A percentile compares a stretch with the other conserved stretches of the same genome.
These are phyloP conservation scores for Aureobasidium zeae DNA, from an alignment of 2,329 filamentous ascomycete species.

Conservation along the genomic window DNA sequence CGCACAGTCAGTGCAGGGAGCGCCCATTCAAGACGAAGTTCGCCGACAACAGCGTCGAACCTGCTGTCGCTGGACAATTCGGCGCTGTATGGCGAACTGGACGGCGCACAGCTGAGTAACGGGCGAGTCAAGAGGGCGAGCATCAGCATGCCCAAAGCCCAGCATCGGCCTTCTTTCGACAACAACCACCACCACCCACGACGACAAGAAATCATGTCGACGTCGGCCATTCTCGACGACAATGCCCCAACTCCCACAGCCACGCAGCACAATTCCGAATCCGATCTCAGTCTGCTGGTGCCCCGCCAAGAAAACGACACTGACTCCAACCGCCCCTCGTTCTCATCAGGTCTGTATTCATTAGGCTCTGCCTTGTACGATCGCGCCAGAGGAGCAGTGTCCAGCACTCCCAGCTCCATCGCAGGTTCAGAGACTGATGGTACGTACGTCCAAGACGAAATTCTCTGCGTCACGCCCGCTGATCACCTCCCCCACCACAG, in stretches of 20 bases:
- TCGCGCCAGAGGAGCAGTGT: slow-evolving; percentile 42
- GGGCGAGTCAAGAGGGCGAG: slow-evolving; percentile 51
- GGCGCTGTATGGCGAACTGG: slow-evolving; percentile 50
- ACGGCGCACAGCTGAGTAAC: slow-evolving; percentile 39
- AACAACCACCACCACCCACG: no score
- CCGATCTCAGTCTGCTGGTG: slow-evolving; percentile 7
- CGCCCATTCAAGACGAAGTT: slow-evolving; percentile 28
- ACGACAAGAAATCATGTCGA: no score
- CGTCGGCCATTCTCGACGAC: slow-evolving; percentile 42
- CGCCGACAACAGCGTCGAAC: slow-evolving; percentile 43
- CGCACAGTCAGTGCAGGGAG: slow-evolving; percentile 27
- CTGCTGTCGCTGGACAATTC: slow-evolving; percentile 40
- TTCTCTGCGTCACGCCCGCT: slow-evolving; percentile 4
- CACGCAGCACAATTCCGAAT: slow-evolving; percentile 44
- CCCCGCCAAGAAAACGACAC: slow-evolving; percentile 24
- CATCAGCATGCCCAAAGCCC: slow-evolving; percentile 49
- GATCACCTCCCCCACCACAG: not conserved
- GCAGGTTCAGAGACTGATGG: slow-evolving; percentile 39
- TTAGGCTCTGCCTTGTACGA: slow-evolving; percentile 49
- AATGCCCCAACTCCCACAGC: slow-evolving; percentile 25
- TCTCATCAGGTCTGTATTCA: slow-evolving; percentile 64
- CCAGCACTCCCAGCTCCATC: slow-evolving; percentile 39
- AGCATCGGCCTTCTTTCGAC: no score
- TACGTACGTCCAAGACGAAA: slow-evolving; percentile 18
- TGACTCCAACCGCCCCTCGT: slow-evolving; percentile 58